Percentiles rank a stretch among this genome's conserved stretches.
phyloP scores from a whole-genome alignment of 1,284 basidiomycete species.

The Ganoderma leucocontextum region DNA sequence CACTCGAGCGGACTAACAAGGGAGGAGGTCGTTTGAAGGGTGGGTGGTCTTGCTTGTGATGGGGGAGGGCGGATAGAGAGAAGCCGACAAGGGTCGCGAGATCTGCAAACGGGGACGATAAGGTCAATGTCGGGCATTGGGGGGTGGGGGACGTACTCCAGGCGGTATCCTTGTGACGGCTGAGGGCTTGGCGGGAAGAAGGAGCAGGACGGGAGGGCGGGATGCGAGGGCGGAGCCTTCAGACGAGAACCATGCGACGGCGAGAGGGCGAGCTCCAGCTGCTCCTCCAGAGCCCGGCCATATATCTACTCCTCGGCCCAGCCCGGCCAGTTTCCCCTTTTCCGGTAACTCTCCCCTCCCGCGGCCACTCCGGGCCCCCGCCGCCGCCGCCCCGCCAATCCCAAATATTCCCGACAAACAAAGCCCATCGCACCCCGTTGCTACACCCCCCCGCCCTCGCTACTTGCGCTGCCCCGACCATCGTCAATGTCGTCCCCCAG shows the following conservation, averaged over 20 bases:
- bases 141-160: constrained; percentile 58
- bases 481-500: not conserved
- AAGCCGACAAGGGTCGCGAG: constrained; percentile 96
- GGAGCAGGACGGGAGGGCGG: constrained; percentile 43
- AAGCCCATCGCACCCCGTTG: not conserved
- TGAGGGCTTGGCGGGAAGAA: constrained; percentile 54
- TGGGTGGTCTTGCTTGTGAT: constrained; percentile 36
- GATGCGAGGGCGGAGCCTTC: constrained; percentile 35
- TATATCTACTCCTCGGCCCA: constrained; percentile 27
- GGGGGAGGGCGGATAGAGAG: constrained; percentile 57
- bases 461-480: not conserved
- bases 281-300: not conserved
- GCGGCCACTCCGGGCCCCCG: not conserved
- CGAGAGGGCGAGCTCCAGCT: constrained; percentile 28
- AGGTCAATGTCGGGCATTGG: constrained; percentile 21
- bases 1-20: constrained; percentile 61
- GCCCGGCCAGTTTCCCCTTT: constrained; percentile 15
- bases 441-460: not conserved
- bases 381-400: not conserved
- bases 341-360: constrained; percentile 6
- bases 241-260: constrained; percentile 40
- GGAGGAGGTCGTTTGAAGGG: constrained; percentile 40
- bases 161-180: constrained; percentile 83
- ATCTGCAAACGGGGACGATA: constrained; percentile 52
- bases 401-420: not conserved